Base-by-base conservation (phyloP, 1,284 basidiomycete species). In the Xerocomus amazonicus region DNA sequence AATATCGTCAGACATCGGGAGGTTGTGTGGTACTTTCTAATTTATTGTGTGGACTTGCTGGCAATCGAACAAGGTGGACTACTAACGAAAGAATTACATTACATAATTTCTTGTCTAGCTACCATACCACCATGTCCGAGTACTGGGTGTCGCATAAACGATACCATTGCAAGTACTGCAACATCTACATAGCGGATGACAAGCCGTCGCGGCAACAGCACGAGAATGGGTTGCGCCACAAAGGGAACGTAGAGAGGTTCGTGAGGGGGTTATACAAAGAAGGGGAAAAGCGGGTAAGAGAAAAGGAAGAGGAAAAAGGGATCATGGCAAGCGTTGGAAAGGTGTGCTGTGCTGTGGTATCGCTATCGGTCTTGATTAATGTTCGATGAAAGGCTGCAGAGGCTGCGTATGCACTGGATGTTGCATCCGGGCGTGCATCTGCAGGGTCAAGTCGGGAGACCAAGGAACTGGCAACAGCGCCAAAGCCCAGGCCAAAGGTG, bases 181-280 rank as follows among this genome's bases (percentile, higher is more conserved):
- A 91, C 42, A 90, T 88, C 51, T 92, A 87, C 72, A 95, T 97
- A 56, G 81, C 91, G 50, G 94, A 97, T 70, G 93, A 97, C 75
- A 90, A 82, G 10, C 94, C 94, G 6, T 98, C 96, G 3, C 81
- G 90, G 46, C 77, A 82, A 55, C 92, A 95, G 53, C 97, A 99
- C 68, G 97, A 99, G 71, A 89, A 81, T 55, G 97, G 97, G 39
- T 72, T 96, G 44, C 83, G 92, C 42, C 97, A 99, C 74, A 91
- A 97, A 67, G 93, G 93, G 43, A 97, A 92, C 68, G 84, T 91
- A 54, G 94, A 97, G 64, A 80, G 94, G 9, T 96, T 89, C 69
- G 90, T 99, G 47, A 79, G 92, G 37, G 83, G 89, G 37, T 79
- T 98, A 28, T 99, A 99, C 79, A 96, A 96, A 73, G 75, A 83